These are phyloP conservation scores for Oryza glaberrima DNA, from an alignment of 176 grass and related monocot species.

Conservation along the genomic window DNA sequence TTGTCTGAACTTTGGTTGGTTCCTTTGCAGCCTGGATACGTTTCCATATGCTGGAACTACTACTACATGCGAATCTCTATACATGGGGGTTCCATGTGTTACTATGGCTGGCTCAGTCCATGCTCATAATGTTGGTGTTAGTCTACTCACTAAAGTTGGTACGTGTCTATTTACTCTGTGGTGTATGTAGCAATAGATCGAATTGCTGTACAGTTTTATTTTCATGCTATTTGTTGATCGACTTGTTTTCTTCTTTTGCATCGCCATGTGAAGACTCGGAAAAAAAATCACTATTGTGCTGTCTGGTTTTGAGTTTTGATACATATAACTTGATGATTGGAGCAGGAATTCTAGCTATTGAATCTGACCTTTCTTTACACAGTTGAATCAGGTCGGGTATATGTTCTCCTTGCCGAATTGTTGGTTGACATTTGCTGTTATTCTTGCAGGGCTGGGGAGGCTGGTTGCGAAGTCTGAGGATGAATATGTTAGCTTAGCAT, in stretches of 20 bases:
- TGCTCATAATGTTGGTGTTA: slow-evolving; percentile 99
- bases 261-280: slow-evolving; percentile 5
- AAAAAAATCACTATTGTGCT: neutral
- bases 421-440: slow-evolving; percentile 9
- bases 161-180: slow-evolving; percentile 19
- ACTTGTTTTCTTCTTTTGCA: neutral
- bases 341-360: slow-evolving; percentile 25
- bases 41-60: slow-evolving; percentile 99
- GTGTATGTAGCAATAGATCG: neutral
- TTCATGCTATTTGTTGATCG: neutral
- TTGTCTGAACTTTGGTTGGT: slow-evolving; percentile 37
- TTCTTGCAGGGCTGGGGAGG: slow-evolving; percentile 53
- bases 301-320: neutral
- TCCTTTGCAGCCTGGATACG: slow-evolving; percentile 81
- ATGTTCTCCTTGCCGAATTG: slow-evolving; percentile 5
- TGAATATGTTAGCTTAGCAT: slow-evolving; percentile 71
- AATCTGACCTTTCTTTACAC: neutral
- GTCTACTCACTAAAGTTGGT: slow-evolving; percentile 94
- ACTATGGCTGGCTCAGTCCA: slow-evolving; percentile 98
- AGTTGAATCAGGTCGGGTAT: neutral
- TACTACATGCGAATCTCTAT: slow-evolving; percentile 95
- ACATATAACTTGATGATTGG: neutral
- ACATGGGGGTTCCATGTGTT: slow-evolving; percentile 99
- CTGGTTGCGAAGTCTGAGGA: slow-evolving; percentile 77
- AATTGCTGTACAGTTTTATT: neutral